Evolutionary conservation across 1,284 basidiomycete genomes (phyloP), one percentile per base, ranked within the genome.

Genomic region (Apiotrichum mycotoxinovorans): DNA sequence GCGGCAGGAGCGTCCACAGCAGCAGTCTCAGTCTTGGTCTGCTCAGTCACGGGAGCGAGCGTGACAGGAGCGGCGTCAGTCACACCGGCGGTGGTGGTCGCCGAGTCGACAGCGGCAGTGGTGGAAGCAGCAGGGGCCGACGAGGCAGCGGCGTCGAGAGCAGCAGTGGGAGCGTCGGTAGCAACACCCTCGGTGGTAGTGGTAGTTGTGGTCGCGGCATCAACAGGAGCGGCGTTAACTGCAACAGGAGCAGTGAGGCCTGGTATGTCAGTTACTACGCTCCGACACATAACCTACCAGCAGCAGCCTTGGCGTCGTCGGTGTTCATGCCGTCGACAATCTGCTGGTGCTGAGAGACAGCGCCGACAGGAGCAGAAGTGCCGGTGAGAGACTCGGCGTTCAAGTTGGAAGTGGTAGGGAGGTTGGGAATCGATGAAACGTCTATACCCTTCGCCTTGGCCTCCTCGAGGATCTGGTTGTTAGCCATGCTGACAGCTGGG

Each of bases 361-460:
- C 73, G 23, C 56, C 64, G 15, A 63, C 63, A n/a, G 72, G 64
- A 15, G 69, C 66, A 22, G 65, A 62, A 23, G 62, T 59, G 27
- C 61, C 66, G 42, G 58, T 56, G 14, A 69, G 65, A 12, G 64
- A 59, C 43, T 63, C 54, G 14, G 70, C 52, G 56, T 73, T 67
- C 22, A 35, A 14, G 20, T 35, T 34, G 49, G 62, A 64, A 10
- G 58, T 66, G 33, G 72, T 66, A 30, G 72, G 68, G 45, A 61
- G 61, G 60, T 65, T 66, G 27, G 68, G 51, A 2, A 74, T 55
- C 17, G 46, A 47, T 38, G 64, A 52, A 43, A 73, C 52, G 57
- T 77, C 66, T 57, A 77, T 72, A 14, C 74, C 76, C 35, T 67
- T 55, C 12, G 67, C 65, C 55, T 70, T 65, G 26, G 76, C 76